Evolutionary conservation across 2,329 filamentous ascomycete species (phyloP).

Genomic region (Aureobasidium subglaciale): DNA sequence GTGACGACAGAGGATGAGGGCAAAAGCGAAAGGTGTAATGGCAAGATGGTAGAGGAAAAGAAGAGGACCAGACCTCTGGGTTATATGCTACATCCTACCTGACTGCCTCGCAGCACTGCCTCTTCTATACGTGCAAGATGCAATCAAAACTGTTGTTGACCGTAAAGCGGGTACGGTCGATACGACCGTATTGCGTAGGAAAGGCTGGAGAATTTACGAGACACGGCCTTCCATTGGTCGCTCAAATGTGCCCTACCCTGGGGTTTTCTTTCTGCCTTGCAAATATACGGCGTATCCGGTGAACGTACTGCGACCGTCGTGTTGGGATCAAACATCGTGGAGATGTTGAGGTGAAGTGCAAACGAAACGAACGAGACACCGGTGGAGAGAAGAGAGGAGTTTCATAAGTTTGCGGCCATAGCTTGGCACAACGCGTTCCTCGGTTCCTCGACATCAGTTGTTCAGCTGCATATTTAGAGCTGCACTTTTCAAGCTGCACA

Average conservation of each 20-base stretch:
- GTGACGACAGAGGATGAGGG: neutral
- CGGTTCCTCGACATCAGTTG: too few relatives aligned
- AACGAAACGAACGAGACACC: too few relatives aligned
- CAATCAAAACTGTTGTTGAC: slow-evolving; percentile 7
- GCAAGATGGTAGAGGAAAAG: neutral
- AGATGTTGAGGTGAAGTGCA: neutral
- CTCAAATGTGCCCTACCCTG: neutral
- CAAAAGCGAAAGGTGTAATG: neutral
- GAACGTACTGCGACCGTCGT: neutral
- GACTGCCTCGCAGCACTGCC: slow-evolving; percentile 6
- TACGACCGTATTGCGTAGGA: neutral
- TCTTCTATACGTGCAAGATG: neutral
- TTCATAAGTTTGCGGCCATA: too few relatives aligned
- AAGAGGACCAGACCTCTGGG: neutral
- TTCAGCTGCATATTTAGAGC: too few relatives aligned
- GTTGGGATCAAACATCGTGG: neutral
- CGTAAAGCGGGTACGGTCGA: slow-evolving; percentile 4
- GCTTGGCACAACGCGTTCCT: too few relatives aligned
- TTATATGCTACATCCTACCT: slow-evolving; percentile 1
- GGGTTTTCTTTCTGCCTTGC: neutral
- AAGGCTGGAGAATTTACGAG: neutral
- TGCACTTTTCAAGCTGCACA: too few relatives aligned
- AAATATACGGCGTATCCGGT: neutral
- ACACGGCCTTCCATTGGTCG: neutral
- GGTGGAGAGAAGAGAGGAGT: too few relatives aligned